phyloP scores from a whole-genome alignment of 345 rosid species.

The Limnanthes douglasii region DNA sequence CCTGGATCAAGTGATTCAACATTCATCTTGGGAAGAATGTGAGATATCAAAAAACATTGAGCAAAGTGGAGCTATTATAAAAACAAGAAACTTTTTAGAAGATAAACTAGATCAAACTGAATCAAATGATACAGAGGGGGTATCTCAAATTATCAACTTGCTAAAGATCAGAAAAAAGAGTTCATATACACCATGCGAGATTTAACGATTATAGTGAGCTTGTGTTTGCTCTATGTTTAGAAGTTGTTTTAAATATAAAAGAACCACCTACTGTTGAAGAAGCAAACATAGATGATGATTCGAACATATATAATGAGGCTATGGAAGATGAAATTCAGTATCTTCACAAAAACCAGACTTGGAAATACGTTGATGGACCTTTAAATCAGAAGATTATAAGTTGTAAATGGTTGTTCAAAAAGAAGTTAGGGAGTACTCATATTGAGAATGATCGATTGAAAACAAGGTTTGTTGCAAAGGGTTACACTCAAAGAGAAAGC shows the following conservation, averaged over 20 bases:
- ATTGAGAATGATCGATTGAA: too few relatives aligned
- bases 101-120: background rate
- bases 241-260: background rate
- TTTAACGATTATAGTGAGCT: background rate
- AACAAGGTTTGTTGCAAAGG: background rate
- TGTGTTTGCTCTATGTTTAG: background rate
- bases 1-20: background rate
- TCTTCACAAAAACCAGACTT: background rate
- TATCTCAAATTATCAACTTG: background rate
- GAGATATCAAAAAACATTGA: background rate
- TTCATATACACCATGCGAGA: background rate
- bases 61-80: background rate
- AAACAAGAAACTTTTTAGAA: too few relatives aligned
- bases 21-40: background rate
- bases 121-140: background rate
- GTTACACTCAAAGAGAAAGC: too few relatives aligned
- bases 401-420: too few relatives aligned
- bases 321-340: background rate
- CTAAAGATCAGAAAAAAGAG: background rate
- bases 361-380: background rate
- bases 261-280: background rate
- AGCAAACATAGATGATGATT: background rate
- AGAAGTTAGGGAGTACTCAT: too few relatives aligned
- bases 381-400: background rate
- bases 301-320: background rate